phyloP scores from a whole-genome alignment of 2,329 filamentous ascomycete genomes.

The Aspergillus floridensis region DNA sequence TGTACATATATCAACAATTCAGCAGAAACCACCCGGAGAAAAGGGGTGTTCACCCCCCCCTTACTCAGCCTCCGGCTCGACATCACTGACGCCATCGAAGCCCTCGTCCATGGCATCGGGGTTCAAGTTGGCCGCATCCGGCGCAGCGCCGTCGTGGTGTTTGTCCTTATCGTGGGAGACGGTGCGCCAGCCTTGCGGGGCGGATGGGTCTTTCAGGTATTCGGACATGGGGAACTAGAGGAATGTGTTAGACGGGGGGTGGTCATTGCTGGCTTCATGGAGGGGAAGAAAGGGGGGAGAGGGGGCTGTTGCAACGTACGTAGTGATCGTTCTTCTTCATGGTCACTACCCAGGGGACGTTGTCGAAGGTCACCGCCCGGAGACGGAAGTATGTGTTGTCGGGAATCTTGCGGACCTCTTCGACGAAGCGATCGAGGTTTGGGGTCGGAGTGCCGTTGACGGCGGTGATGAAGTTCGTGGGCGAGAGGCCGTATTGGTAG shows the following conservation, averaged over 20 bases:
- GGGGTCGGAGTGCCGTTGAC: slow-evolving; percentile 87
- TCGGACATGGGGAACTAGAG: slow-evolving; percentile 62
- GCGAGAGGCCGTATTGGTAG: slow-evolving; percentile 87
- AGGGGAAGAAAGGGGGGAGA: too few relatives aligned
- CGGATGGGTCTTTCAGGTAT: slow-evolving; percentile 57
- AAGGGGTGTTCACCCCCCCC: neutral
- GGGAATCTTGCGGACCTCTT: slow-evolving; percentile 79
- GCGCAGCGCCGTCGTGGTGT: slow-evolving; percentile 31
- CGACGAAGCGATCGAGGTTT: slow-evolving; percentile 76
- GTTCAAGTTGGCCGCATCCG: slow-evolving; percentile 44
- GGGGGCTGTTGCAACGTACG: slow-evolving; percentile 34
- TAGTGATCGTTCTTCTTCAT: slow-evolving; percentile 99
- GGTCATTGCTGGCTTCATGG: too few relatives aligned
- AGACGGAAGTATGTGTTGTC: slow-evolving; percentile 98
- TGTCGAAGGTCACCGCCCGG: slow-evolving; percentile 97
- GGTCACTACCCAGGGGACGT: slow-evolving; percentile 97
- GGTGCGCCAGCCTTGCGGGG: slow-evolving; percentile 57
- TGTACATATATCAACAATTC: neutral
- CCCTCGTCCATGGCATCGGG: slow-evolving; percentile 49
- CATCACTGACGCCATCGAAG: slow-evolving; percentile 35
- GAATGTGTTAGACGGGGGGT: neutral
- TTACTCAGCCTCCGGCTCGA: slow-evolving; percentile 33
- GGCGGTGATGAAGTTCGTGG: slow-evolving; percentile 96
- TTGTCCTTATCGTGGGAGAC: slow-evolving; percentile 53
- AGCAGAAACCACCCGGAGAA: neutral